Evolutionary conservation across 2,329 filamentous ascomycete genomes (phyloP), one percentile per base, ranked within the genome.

Genomic region (Septoria linicola): DNA sequence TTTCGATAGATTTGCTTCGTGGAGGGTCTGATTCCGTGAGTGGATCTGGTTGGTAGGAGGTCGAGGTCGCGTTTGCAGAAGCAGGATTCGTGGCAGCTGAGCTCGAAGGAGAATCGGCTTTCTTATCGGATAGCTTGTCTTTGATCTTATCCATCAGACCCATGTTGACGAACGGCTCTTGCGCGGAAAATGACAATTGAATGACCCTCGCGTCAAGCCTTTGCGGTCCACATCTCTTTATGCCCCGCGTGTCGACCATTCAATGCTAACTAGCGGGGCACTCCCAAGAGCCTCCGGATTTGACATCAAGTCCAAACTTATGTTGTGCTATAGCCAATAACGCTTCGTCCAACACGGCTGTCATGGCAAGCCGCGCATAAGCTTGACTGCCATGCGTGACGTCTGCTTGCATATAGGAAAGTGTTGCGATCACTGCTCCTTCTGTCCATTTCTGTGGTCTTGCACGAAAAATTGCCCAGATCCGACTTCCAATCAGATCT

Each of bases 131-230:
- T 14, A 48, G 32, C 27, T 43, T 53, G 30, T 35, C 43, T 21
- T 42, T 48, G 37, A 53, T 42, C 39, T 48, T 53, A 23, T 53
- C 50, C 13, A 43, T 34, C 19, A 48, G 20, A 25, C 39, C 45
- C 35, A 49, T 41, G 4, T 34, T 41, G 35, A 17, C 45, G 31
- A 37, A n/a, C 41, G 16, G 30, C 17, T 35, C 8, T 20, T 13
- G 4, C 6, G 41, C 27, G 30, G 17, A 46, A 37, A 17, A 36
- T 46, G 42, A 34, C 19, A 46, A 13, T 14, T 27, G 30, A 20
- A 19, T 40, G 30, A 23, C 37, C 13, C 19, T 10, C 14, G 25
- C 17, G n/a, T 16, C 16, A 37, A 14, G 8, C 10, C 35, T 37
- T 10, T 16, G 35, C n/a, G 37, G 30, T 41, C 25, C 46, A 42